Evolutionary conservation across 331 rosid genomes (phyloP).

Genomic region (Malus hybrid): DNA sequence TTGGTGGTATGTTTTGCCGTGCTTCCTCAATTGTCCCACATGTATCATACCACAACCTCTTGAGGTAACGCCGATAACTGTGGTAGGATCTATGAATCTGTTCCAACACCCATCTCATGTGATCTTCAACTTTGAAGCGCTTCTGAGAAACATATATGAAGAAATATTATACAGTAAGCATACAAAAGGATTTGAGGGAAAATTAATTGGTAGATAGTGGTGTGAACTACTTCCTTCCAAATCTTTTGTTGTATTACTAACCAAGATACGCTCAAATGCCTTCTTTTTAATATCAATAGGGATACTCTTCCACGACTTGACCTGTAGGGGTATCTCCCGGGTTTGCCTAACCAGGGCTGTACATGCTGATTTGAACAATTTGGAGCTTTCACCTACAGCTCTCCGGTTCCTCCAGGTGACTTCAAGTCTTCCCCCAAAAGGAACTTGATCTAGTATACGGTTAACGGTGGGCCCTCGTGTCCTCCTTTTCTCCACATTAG

Average conservation of each 20-base stretch:
- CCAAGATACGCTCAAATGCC: slow-evolving; percentile 6
- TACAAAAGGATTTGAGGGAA: neutral
- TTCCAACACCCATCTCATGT: slow-evolving; percentile 1
- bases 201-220: neutral
- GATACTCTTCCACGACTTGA: slow-evolving; percentile 3
- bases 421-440: neutral
- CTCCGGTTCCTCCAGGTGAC: slow-evolving; percentile 6
- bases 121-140: slow-evolving; percentile 12
- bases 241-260: neutral
- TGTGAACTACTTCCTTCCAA: neutral
- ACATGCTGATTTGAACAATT: neutral
- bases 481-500: neutral
- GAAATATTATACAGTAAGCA: neutral
- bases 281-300: slow-evolving; percentile 9
- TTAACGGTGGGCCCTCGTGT: slow-evolving; percentile 11
- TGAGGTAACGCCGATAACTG: slow-evolving; percentile 5
- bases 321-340: slow-evolving; percentile 3
- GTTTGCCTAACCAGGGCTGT: slow-evolving; percentile 9
- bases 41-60: neutral
- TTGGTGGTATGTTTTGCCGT: neutral
- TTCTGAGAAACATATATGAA: slow-evolving; percentile 1
- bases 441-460: neutral
- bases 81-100: slow-evolving; percentile 10
- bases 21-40: slow-evolving; percentile 9
- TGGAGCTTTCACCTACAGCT: slow-evolving; percentile 6